Evolutionary conservation across 2,329 filamentous ascomycete genomes (phyloP), one percentile per base, ranked within the genome.

Genomic region (Neopestalotiopsis sp.): DNA sequence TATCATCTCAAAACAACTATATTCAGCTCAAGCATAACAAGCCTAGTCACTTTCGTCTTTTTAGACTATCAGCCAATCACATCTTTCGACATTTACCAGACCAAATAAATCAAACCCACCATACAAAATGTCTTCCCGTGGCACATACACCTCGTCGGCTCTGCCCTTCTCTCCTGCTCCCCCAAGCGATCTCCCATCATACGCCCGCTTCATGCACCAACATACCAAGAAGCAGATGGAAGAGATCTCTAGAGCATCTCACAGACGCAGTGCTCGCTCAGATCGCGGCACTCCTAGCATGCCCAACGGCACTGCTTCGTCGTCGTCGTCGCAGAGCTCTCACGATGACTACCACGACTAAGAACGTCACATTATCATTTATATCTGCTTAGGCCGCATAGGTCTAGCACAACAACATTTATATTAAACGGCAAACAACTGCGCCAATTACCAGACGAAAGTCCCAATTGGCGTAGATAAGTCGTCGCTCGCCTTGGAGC

Each of bases 181-280:
- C 4, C 77, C 78, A 17, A 61, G 73, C 68, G 78, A 79, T 61
- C 73, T 81, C 58, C 72, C 76, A 7, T 77, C 78, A 3, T 92
- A 92, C 73, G 81, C 89, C 14, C 85, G 84, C 69, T 87, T 84
- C 68, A 91, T 92, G 86, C 88, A 89, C 75, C 84, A 86, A 67
- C 88, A 91, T 80, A 91, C 89, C 70, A 90, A 89, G 82, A 83
- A 85, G 68, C 89, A 90, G 77, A 90, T 92, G 87, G 88, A 91
- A 70, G 82, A 83, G 7, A 84, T 84, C n/a, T 81, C 83, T 13
- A 82, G 83, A 4, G 82, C 84, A 12, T 82, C 85, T 1, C 76
- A 78, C 40, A 77, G 81, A 59, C 78, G 80, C 30, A 66, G 69
- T 12, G 45, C 59, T 12, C 72, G 70, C 14, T 69, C 72, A 5